These are phyloP conservation scores for Diaporthe australafricana DNA, from an alignment of 2,329 filamentous ascomycete species.

Conservation along the genomic window DNA sequence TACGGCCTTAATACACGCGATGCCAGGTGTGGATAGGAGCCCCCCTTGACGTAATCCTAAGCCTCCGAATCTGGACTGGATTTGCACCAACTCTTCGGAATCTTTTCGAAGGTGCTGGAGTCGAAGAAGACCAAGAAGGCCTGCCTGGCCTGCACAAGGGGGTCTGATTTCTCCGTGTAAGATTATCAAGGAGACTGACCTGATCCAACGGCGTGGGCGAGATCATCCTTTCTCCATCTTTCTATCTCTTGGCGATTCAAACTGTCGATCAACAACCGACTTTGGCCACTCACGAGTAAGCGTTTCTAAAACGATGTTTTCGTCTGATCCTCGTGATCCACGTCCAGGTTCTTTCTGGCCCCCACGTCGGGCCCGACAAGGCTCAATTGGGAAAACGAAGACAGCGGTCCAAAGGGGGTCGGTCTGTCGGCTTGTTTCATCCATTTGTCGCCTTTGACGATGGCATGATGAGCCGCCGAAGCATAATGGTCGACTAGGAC, in stretches of 20 bases:
- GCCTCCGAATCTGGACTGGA: not conserved
- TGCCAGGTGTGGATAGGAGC: not conserved
- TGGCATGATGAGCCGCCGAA: not conserved
- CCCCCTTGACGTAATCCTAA: not conserved
- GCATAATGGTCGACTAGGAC: not conserved
- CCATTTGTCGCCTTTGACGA: not conserved
- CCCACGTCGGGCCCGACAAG: not conserved
- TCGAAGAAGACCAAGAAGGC: not conserved
- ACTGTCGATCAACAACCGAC: not conserved
- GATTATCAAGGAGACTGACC: constrained; percentile 20
- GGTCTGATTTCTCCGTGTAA: constrained; percentile 4
- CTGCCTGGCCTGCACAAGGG: not conserved
- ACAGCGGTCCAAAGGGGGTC: not conserved
- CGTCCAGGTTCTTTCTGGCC: not conserved
- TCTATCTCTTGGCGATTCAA: constrained; percentile 12
- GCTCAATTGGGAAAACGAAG: not conserved
- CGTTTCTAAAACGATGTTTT: constrained; percentile 18
- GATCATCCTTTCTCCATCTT: constrained; percentile 19
- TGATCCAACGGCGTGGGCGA: constrained; percentile 18
- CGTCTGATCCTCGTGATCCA: constrained; percentile 13
- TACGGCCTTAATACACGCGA: not conserved
- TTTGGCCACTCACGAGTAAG: constrained; percentile 10
- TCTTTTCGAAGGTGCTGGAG: not conserved
- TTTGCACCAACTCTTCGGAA: not conserved
- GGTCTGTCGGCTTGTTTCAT: not conserved